Base-by-base conservation (phyloP, 2,329 filamentous ascomycete genomes). In the Scortechinia acanthostroma region DNA sequence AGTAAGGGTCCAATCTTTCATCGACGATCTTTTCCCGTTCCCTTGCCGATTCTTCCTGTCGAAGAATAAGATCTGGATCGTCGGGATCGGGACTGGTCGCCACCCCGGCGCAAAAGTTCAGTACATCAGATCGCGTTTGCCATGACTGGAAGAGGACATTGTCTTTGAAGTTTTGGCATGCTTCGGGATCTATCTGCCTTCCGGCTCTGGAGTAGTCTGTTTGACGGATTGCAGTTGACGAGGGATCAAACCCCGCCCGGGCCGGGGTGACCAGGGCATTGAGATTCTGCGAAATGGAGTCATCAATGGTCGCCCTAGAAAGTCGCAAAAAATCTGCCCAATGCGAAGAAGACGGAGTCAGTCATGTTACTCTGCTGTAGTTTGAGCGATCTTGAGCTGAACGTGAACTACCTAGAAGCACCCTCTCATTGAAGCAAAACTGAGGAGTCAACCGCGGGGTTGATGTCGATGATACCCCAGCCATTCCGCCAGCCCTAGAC, bases 1-100 rank as follows among this genome's bases (percentile, higher is more conserved):
- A 91, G 59, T 98, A 98, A 2, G 93, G 93, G 67, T 98, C 93
- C 47, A 96, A 62, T 46, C 93, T 73, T 65, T 97, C 93, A 60
- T 97, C 80, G 3, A 97, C 82, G 0, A 91, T 73, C 44, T 81
- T 72, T 56, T 91, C 84, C 42, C 83, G 73, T 50, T 86, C 80
- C 53, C 71, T 79, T 47, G 81, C 76, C 45, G 80, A 79, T 63
- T 95, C 86, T 1, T 80, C 71, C 55, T 89, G 76, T 45, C 87
- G 71, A 16, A 86, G 55, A 1, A 86, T 68, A 21, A 80, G 73
- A 46, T 91, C 87, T 1, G 91, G 91, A 54, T 96, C 91, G 48
- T 91, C 77, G 0, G 89, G 89, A 55, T 97, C 90, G 0, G 89
- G 86, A 48, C 83, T 87, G 10, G 88, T 89, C 2, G 91, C 91